Evolutionary conservation across 352 stramenopile species (phyloP).

Genomic region (Phytophthora pinifolia): DNA sequence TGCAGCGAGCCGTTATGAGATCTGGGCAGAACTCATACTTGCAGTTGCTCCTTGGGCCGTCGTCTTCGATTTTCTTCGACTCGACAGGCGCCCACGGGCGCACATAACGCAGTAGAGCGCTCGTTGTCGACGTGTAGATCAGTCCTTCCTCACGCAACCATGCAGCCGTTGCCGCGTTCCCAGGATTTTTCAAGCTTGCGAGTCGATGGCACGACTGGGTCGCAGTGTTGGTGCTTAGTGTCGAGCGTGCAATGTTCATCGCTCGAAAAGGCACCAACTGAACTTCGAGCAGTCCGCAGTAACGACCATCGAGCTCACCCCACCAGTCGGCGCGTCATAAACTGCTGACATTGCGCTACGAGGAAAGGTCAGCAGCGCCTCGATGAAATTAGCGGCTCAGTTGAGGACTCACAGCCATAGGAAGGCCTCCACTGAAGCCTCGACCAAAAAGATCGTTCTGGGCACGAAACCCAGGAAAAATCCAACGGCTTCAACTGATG

Average conservation of each 20-base stretch:
- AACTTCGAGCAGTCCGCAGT: constrained; percentile 12
- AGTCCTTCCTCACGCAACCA: neutral
- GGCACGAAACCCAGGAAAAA: constrained; percentile 16
- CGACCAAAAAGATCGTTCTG: constrained; percentile 25
- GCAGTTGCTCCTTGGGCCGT: constrained; percentile 2
- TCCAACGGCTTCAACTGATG: neutral
- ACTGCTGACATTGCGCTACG: constrained; percentile 6
- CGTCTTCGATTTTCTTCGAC: constrained; percentile 28
- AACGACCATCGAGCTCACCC: constrained; percentile 4
- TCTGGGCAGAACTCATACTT: constrained; percentile 7
- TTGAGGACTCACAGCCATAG: neutral
- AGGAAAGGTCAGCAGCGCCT: constrained; percentile 18
- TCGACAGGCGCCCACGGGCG: constrained; percentile 16
- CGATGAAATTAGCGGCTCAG: constrained; percentile 19
- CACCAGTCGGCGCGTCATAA: constrained; percentile 22
- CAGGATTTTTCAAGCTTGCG: neutral
- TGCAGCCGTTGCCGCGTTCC: no score
- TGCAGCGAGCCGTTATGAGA: constrained; percentile 4
- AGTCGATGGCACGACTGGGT: constrained; percentile 7
- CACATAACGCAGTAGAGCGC: constrained; percentile 17
- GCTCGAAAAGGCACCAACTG: constrained; percentile 13
- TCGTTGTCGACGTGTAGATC: neutral
- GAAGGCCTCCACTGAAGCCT: neutral
- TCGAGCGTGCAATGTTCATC: constrained; percentile 14
- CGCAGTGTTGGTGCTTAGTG: neutral